Percentiles rank a stretch among this genome's conserved stretches.
These are phyloP conservation scores for Myochromella boudieri DNA, from an alignment of 768 basidiomycete species.

Conservation along the genomic window DNA sequence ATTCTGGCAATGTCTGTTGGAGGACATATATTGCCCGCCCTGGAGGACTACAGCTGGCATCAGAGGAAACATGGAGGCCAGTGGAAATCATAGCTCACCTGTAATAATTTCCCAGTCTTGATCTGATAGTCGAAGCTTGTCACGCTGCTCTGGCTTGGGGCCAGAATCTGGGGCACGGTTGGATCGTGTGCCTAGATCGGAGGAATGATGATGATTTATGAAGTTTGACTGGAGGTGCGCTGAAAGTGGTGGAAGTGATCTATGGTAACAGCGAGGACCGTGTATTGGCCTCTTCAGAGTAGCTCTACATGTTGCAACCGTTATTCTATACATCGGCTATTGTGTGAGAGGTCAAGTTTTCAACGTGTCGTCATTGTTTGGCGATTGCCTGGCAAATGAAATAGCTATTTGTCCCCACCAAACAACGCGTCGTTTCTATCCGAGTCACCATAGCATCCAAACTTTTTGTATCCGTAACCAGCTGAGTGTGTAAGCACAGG, in stretches of 20 bases:
- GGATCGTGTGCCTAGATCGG: constrained; percentile 33
- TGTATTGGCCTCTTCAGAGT: neutral
- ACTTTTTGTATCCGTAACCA: no score
- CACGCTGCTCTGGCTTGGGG: constrained; percentile 24
- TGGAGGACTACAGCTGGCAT: constrained; percentile 24
- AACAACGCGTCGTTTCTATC: no score
- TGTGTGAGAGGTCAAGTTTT: neutral
- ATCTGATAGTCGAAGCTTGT: constrained; percentile 50
- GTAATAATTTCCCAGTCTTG: constrained; percentile 79
- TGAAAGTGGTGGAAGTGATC: neutral
- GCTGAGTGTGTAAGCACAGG: no score
- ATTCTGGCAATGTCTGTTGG: constrained; percentile 67
- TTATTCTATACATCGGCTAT: constrained; percentile 4
- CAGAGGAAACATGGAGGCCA: neutral
- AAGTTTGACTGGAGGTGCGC: neutral
- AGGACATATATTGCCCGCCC: constrained; percentile 73
- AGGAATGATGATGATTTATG: neutral
- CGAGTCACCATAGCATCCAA: no score
- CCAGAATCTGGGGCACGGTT: constrained; percentile 33
- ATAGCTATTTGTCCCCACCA: no score
- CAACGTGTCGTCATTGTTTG: neutral
- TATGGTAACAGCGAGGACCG: constrained; percentile 3
- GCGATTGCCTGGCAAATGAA: neutral
- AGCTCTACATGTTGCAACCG: constrained; percentile 7
- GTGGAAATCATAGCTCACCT: constrained; percentile 38